Evolutionary conservation across 345 rosid genomes (phyloP).

Genomic region (Eucalyptus shirleyi): DNA sequence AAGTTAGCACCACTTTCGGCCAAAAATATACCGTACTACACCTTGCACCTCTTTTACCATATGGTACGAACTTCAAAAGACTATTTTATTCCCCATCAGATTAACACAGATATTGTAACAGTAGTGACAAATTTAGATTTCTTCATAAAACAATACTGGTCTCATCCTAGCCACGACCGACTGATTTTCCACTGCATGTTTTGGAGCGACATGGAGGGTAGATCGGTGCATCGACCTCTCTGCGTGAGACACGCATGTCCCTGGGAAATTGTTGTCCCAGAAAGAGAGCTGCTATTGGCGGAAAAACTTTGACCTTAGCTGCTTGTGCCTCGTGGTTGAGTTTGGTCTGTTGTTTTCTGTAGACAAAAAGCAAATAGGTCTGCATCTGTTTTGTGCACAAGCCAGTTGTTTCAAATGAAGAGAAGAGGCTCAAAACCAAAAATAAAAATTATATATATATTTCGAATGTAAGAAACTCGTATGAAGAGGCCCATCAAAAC

Average conservation of each 20-base stretch:
- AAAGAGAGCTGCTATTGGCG: not conserved
- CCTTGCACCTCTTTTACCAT: not conserved
- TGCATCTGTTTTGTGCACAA: not conserved
- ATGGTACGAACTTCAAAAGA: not conserved
- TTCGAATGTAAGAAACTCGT: not conserved
- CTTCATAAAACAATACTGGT: not conserved
- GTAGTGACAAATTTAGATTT: not conserved
- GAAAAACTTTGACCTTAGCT: not conserved
- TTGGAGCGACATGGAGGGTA: not conserved
- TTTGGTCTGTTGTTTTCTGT: not conserved
- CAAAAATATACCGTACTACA: not conserved
- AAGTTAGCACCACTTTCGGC: not conserved
- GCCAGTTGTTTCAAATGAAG: not conserved
- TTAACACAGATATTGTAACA: not conserved
- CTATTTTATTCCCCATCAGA: not conserved
- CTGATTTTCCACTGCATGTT: not conserved
- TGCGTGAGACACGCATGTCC: not conserved
- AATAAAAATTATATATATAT: too few relatives aligned
- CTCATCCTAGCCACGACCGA: not conserved
- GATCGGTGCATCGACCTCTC: not conserved
- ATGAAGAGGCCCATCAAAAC: not conserved
- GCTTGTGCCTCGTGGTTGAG: not conserved
- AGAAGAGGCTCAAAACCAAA: too few relatives aligned
- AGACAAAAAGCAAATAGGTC: not conserved
- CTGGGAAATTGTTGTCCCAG: not conserved